Evolutionary conservation across 495 filamentous ascomycete genomes (phyloP), one percentile per base, ranked within the genome.

Genomic region (Xylaria castorea): DNA sequence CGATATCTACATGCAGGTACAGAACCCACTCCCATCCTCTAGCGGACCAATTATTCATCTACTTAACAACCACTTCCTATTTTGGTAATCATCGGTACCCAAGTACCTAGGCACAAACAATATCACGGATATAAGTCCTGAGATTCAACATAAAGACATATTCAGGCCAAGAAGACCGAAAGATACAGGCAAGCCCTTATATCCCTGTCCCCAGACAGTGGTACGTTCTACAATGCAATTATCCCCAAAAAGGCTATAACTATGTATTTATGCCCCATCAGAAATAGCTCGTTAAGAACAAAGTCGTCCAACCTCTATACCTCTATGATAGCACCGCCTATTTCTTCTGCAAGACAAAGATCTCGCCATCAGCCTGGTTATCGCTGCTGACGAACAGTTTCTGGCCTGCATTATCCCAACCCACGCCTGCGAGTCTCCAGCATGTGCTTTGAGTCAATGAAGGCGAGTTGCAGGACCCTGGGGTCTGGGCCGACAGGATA

Each of bases 321-420:
- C 66, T 34, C 25, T 36, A 60, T 34, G 12, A n/a, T n/a, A n/a
- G 5, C 38, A n/a, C 16, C n/a, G 0, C 25, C 67, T 68, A 70
- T 32, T 74, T 75, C 78, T 76, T 80, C 72, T 63, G 48, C 40
- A 85, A 65, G 9, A 86, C 73, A 61, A 79, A 85, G 66, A 85
- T 79, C 80, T 85, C 82, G 25, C 83, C 82, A 75, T 81, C 76
- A 63, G 78, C 77, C 48, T 78, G 77, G 72, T 85, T 86, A 34
- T 82, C 80, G 55, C 79, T 82, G 66, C 76, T 78, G 22, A 81
- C 51, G 60, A 80, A 81, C 22, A 83, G 76, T 2, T 76, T 74
- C 71, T 79, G 69, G 14, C 74, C 71, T 8, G 76, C 76, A 3
- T 66, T 75, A 70, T 81, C 80, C 78, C 77, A 83, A n/a, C 65